phyloP scores from a whole-genome alignment of 2,329 filamentous ascomycete genomes.

The Neofusicoccum parvum region DNA sequence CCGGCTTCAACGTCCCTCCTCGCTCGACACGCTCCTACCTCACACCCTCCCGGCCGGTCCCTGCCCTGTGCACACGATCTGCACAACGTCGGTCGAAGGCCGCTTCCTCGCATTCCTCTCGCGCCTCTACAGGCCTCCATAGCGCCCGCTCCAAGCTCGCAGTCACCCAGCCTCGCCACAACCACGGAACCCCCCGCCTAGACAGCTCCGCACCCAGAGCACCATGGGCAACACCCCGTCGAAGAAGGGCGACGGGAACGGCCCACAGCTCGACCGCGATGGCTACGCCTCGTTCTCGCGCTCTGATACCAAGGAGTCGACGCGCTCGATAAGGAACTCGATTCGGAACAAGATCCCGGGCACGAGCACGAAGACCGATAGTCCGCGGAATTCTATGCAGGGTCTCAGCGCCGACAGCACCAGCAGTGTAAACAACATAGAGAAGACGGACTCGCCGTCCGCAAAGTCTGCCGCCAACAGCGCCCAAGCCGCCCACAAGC shows the following conservation, averaged over 20 bases:
- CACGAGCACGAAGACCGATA: conserved; percentile 66
- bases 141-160: conserved; percentile 28
- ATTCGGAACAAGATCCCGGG: conserved; percentile 89
- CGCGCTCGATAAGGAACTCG: conserved; percentile 77
- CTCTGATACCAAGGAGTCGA: conserved; percentile 90
- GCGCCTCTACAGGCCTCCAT: conserved; percentile 49
- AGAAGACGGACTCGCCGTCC: conserved; percentile 16
- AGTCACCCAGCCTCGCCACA: conserved; percentile 2
- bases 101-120: conserved; percentile 49
- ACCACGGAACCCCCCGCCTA: conserved; percentile 7
- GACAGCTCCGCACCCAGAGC: conserved; percentile 14
- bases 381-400: conserved; percentile 74
- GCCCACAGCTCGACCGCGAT: conserved; percentile 68
- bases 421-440: conserved; percentile 56
- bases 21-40: conserved; percentile 35
- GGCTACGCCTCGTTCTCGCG: conserved; percentile 85
- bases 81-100: conserved; percentile 45
- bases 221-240: conserved; percentile 78
- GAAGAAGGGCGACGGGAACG: conserved; percentile 53
- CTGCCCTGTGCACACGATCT: conserved; percentile 37
- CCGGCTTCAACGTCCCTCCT: conserved; percentile 33
- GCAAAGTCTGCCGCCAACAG: conserved; percentile 68
- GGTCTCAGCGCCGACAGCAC: conserved; percentile 55
- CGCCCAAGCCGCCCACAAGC: conserved; percentile 40
- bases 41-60: conserved; percentile 31